Evolutionary conservation across 2,329 filamentous ascomycete species (phyloP).

Genomic region (Fusarium piperis): DNA sequence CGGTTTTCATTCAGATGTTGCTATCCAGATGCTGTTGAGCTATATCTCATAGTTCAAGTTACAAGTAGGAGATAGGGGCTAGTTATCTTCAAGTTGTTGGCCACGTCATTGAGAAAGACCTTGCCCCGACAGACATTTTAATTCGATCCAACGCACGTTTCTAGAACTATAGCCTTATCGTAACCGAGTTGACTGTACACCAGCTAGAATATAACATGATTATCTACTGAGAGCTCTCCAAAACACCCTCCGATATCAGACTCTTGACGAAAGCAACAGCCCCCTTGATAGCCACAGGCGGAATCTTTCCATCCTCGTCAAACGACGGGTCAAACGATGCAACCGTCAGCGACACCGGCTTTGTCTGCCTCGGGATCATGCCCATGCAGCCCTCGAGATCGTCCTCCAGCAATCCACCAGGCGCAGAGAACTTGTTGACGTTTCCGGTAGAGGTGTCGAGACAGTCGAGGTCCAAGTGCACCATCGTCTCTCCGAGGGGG

Average conservation of each 20-base stretch:
- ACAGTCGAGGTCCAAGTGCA: slow-evolving; percentile 50
- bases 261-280: slow-evolving; percentile 20
- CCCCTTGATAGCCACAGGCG: slow-evolving; percentile 24
- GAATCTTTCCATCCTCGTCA: slow-evolving; percentile 25
- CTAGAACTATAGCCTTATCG: not conserved
- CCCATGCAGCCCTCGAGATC: slow-evolving; percentile 36
- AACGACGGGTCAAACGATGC: slow-evolving; percentile 39
- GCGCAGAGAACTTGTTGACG: slow-evolving; percentile 49
- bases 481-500: slow-evolving; percentile 31
- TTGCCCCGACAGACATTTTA: not conserved
- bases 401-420: slow-evolving; percentile 45
- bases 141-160: not conserved
- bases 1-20: not conserved
- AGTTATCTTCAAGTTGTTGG: not conserved
- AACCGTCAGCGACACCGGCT: slow-evolving; percentile 29
- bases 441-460: slow-evolving; percentile 47
- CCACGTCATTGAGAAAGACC: not conserved
- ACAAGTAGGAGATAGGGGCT: not conserved
- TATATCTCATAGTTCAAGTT: too few relatives aligned
- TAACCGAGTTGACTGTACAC: not conserved
- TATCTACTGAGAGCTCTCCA: not conserved
- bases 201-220: not conserved
- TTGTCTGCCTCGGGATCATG: slow-evolving; percentile 20
- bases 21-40: not conserved
- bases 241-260: slow-evolving; percentile 13